A percentile compares a stretch with the other conserved stretches of the same genome.
Conservation (phyloP, 2,329 filamentous ascomycete species). For the Cercospora sp. region DNA sequence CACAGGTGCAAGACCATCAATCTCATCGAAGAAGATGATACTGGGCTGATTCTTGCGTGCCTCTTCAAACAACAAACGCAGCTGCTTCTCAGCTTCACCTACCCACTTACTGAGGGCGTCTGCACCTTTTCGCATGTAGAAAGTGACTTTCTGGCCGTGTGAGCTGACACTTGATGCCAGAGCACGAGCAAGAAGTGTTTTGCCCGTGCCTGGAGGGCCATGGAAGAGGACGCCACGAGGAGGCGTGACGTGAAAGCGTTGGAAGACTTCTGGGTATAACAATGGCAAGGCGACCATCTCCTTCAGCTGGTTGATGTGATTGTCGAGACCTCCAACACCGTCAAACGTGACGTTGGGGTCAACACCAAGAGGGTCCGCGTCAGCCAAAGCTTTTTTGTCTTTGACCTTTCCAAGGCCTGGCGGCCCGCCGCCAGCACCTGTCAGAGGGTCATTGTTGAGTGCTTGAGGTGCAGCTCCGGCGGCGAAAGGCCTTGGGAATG, state of each 20-base stretch:
- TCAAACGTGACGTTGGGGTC: slow-evolving; percentile 92
- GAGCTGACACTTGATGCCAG: slow-evolving; percentile 87
- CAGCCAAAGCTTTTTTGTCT: slow-evolving; percentile 85
- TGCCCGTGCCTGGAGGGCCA: slow-evolving; percentile 94
- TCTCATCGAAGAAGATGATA: slow-evolving; percentile 99
- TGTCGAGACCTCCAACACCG: slow-evolving; percentile 86
- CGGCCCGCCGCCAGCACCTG: slow-evolving; percentile 61
- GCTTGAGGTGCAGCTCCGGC: slow-evolving; percentile 49
- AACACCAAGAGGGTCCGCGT: slow-evolving; percentile 91
- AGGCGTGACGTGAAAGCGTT: slow-evolving; percentile 87
- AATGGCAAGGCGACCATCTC: slow-evolving; percentile 97
- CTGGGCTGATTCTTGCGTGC: slow-evolving; percentile 93
- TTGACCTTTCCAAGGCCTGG: slow-evolving; percentile 87
- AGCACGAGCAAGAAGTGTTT: slow-evolving; percentile 91
- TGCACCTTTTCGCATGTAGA: slow-evolving; percentile 99
- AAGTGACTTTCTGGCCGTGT: slow-evolving; percentile 91
- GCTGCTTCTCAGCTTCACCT: slow-evolving; percentile 92
- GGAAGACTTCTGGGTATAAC: slow-evolving; percentile 91
- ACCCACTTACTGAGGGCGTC: slow-evolving; percentile 99
- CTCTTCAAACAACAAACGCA: slow-evolving; percentile 91
- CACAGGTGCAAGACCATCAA: slow-evolving; percentile 93
- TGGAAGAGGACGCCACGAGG: slow-evolving; percentile 95
- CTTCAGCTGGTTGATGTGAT: slow-evolving; percentile 94
- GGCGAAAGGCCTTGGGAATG: slow-evolving; percentile 52
- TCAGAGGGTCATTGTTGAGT: slow-evolving; percentile 58